phyloP scores from a whole-genome alignment of 768 basidiomycete genomes.

The Collybia mongolica region DNA sequence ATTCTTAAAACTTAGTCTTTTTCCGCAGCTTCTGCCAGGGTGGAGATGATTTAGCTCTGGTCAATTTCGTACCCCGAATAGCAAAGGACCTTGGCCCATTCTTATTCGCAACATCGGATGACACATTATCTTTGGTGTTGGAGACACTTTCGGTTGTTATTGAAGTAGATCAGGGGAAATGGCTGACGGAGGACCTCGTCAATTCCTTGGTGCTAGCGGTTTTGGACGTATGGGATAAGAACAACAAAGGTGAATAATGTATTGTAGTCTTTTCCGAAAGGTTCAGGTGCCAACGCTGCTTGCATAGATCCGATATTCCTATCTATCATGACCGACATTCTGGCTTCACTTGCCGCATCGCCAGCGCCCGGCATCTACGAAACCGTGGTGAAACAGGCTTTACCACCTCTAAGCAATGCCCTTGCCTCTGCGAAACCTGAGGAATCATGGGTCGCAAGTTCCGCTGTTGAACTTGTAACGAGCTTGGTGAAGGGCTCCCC shows the following conservation, averaged over 20 bases:
- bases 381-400: conserved; percentile 65
- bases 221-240: conserved; percentile 83
- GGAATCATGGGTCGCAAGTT: conserved; percentile 75
- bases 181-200: conserved; percentile 70
- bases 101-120: conserved; percentile 75
- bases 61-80: conserved; percentile 69
- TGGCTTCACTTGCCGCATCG: conserved; percentile 67
- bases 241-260: conserved; percentile 65
- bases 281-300: not conserved
- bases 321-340: conserved; percentile 80
- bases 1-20: conserved; percentile 9
- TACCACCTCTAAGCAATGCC: conserved; percentile 70
- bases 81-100: conserved; percentile 84
- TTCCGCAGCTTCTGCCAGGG: conserved; percentile 65
- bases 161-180: conserved; percentile 67
- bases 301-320: conserved; percentile 79
- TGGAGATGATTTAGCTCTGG: conserved; percentile 57
- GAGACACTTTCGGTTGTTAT: conserved; percentile 83
- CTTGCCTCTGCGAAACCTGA: conserved; percentile 55
- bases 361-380: conserved; percentile 62
- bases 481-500: conserved; percentile 71
- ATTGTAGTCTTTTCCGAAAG: not conserved
- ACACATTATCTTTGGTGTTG: conserved; percentile 84
- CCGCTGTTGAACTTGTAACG: conserved; percentile 80
- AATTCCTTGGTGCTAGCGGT: conserved; percentile 62